A percentile compares a stretch with the other conserved stretches of the same genome.
Conservation (phyloP, 495 filamentous ascomycete genomes). For the Penicillium waksmanii region DNA sequence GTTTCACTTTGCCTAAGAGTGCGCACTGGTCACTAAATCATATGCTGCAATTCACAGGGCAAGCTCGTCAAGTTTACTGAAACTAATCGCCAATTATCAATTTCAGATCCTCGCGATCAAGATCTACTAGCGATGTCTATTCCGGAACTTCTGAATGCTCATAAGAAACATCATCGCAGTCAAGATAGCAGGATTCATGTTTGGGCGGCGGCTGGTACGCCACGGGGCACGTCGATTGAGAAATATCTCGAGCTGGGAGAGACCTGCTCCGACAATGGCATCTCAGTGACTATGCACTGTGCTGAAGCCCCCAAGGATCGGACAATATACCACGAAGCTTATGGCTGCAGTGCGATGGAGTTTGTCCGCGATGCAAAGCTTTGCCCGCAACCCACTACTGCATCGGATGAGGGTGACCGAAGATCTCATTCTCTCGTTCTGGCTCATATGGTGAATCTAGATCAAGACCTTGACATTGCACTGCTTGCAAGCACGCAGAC, state of each 20-base stretch:
- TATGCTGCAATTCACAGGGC: conserved; percentile 19
- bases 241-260: conserved; percentile 29
- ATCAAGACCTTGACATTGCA: conserved; percentile 35
- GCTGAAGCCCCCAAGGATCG: conserved; percentile 28
- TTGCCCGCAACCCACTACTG: neutral
- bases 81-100: conserved; percentile 34
- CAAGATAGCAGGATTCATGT: conserved; percentile 42
- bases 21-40: neutral
- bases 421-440: conserved; percentile 21
- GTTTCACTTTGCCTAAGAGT: neutral
- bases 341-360: conserved; percentile 28
- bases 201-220: conserved; percentile 50
- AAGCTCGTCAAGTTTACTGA: conserved; percentile 42
- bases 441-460: conserved; percentile 43
- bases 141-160: conserved; percentile 21
- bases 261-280: conserved; percentile 35
- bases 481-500: conserved; percentile 35
- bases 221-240: conserved; percentile 35
- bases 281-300: conserved; percentile 30
- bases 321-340: conserved; percentile 21
- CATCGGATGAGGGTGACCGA: neutral
- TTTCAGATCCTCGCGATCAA: conserved; percentile 38
- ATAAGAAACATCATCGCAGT: conserved; percentile 32
- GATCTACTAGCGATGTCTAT: conserved; percentile 37
- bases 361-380: conserved; percentile 26